A percentile compares a stretch with the other conserved stretches of the same genome.
Evolutionary conservation across 441 rosid genomes (phyloP).

Genomic region (Rhodomyrtus psidioides): DNA sequence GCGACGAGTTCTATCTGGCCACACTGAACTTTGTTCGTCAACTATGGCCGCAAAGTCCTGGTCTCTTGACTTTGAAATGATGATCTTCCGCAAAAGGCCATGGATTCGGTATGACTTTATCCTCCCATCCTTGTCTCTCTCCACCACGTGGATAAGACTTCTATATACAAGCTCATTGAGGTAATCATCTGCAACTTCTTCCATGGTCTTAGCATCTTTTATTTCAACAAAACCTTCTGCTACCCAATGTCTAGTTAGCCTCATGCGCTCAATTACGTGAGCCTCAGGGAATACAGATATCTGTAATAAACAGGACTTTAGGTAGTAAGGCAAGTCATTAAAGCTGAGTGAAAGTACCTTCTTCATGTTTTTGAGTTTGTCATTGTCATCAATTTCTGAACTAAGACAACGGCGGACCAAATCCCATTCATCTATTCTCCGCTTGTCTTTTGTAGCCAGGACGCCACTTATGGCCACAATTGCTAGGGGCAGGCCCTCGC

Average conservation of each 20-base stretch:
- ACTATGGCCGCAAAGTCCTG: background rate
- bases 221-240: constrained; percentile 11
- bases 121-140: background rate
- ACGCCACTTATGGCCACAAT: constrained; percentile 10
- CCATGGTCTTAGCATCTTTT: constrained; percentile 5
- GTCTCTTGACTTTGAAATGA: constrained; percentile 2
- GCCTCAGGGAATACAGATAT: constrained; percentile 4
- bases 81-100: background rate
- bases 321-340: constrained; percentile 6
- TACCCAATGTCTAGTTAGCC: constrained; percentile 1
- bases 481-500: constrained; percentile 10
- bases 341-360: constrained; percentile 1
- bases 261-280: background rate
- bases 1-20: constrained; percentile 2
- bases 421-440: constrained; percentile 1
- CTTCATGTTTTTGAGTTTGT: background rate
- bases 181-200: constrained; percentile 12
- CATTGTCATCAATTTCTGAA: background rate
- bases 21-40: background rate
- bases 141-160: constrained; percentile 7
- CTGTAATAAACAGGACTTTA: constrained; percentile 3
- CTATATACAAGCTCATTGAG: constrained; percentile 3
- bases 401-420: background rate
- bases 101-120: background rate
- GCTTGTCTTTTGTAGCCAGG: constrained; percentile 1